These are phyloP conservation scores for Arthonia radiata DNA, from an alignment of 495 filamentous ascomycete genomes.

Conservation along the genomic window DNA sequence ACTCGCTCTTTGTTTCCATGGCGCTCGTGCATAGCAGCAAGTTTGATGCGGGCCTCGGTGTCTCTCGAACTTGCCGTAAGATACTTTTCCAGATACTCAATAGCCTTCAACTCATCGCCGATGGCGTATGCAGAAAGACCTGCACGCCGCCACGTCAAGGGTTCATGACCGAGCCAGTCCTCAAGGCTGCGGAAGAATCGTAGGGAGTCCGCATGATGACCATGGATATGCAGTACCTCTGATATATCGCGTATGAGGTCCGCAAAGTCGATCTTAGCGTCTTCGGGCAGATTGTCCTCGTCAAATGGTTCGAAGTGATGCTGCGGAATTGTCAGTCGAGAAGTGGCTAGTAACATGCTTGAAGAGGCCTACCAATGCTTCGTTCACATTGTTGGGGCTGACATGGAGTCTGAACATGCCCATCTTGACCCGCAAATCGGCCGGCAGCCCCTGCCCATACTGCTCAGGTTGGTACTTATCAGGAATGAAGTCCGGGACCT, in stretches of 20 bases:
- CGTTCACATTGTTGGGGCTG: slow-evolving; percentile 30
- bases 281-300: slow-evolving; percentile 19
- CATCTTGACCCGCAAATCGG: slow-evolving; percentile 64
- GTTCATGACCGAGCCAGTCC: no score
- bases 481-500: slow-evolving; percentile 29
- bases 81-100: no score
- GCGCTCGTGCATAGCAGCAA: no score
- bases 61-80: no score
- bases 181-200: no score
- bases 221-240: slow-evolving; percentile 32
- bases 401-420: slow-evolving; percentile 55
- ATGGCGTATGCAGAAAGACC: no score
- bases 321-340: slow-evolving; percentile 9
- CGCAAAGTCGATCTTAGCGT: slow-evolving; percentile 33
- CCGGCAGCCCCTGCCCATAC: slow-evolving; percentile 55
- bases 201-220: slow-evolving; percentile 35
- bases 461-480: slow-evolving; percentile 26
- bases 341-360: background rate
- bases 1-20: no score
- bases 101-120: no score
- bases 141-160: no score
- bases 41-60: no score
- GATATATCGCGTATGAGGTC: slow-evolving; percentile 57
- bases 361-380: slow-evolving; percentile 40
- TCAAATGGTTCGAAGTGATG: slow-evolving; percentile 40